Evolutionary conservation across 2,329 filamentous ascomycete species (phyloP).

Genomic region (Hypoxylon sp.): DNA sequence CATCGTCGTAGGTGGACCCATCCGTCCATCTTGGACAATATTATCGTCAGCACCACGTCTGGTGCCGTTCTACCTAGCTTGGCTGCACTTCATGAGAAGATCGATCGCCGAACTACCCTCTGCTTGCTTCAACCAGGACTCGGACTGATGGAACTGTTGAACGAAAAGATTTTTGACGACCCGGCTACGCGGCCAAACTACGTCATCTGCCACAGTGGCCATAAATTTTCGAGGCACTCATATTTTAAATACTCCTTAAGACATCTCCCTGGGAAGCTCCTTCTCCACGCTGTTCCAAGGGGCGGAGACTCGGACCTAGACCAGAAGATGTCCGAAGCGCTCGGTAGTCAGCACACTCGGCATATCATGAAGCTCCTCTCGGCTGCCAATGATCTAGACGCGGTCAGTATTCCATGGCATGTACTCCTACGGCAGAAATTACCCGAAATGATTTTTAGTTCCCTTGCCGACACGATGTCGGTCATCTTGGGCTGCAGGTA

Average conservation of each 20-base stretch:
- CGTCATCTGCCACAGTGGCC: slow-evolving; percentile 75
- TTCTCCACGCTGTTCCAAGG: slow-evolving; percentile 41
- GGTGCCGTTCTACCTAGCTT: slow-evolving; percentile 42
- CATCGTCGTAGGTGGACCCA: neutral
- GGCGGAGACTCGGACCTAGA: slow-evolving; percentile 24
- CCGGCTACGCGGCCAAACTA: slow-evolving; percentile 78
- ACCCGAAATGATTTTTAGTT: slow-evolving; percentile 81
- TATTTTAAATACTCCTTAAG: slow-evolving; percentile 55
- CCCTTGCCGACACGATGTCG: slow-evolving; percentile 85
- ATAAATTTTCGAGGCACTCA: slow-evolving; percentile 50
- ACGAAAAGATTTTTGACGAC: slow-evolving; percentile 78
- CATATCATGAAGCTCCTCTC: slow-evolving; percentile 77
- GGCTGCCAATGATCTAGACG: slow-evolving; percentile 73
- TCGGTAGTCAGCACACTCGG: slow-evolving; percentile 49
- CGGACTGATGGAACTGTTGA: slow-evolving; percentile 85
- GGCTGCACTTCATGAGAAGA: slow-evolving; percentile 43
- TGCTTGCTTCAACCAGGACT: slow-evolving; percentile 86
- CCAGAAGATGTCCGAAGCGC: slow-evolving; percentile 43
- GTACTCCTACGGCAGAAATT: slow-evolving; percentile 81
- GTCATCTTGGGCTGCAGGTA: slow-evolving; percentile 84
- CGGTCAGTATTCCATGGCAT: slow-evolving; percentile 69
- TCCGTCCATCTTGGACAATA: slow-evolving; percentile 43
- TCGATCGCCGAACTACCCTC: slow-evolving; percentile 76
- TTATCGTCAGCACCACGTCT: slow-evolving; percentile 47
- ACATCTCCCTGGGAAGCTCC: slow-evolving; percentile 52